These are phyloP conservation scores for Malus hybrid DNA, from an alignment of 331 rosid genomes.

Conservation along the genomic window DNA sequence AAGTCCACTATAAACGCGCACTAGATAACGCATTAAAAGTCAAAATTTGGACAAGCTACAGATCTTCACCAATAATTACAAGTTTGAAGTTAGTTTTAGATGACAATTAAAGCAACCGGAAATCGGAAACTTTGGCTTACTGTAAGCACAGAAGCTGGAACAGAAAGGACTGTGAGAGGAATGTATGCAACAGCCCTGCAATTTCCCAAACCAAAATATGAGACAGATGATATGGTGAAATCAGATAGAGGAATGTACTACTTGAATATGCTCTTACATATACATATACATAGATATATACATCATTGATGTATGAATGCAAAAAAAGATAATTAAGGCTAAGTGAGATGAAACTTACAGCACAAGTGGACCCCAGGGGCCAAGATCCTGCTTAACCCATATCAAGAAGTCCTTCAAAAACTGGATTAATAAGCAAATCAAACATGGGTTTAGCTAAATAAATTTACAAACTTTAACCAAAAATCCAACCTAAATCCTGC, in stretches of 20 bases:
- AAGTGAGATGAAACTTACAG: constrained; percentile 14
- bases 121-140: constrained; percentile 4
- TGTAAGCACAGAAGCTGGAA: constrained; percentile 39
- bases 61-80: no score
- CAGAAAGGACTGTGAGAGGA: constrained; percentile 28
- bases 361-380: constrained; percentile 41
- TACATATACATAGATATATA: no score
- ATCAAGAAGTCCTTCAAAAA: constrained; percentile 30
- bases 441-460: background rate
- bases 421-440: constrained; percentile 13
- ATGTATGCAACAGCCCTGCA: constrained; percentile 39
- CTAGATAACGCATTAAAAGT: background rate
- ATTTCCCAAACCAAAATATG: background rate
- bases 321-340: background rate
- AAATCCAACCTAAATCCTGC: no score
- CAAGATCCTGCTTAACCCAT: constrained; percentile 41
- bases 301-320: background rate
- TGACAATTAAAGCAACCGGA: background rate
- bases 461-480: no score
- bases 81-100: no score
- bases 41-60: background rate
- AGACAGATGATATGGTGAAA: background rate
- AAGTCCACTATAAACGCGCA: background rate
- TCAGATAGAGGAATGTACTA: background rate
- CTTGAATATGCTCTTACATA: background rate